Percentiles rank a stretch among this genome's conserved stretches.
Evolutionary conservation across 2,329 filamentous ascomycete genomes (phyloP).

Genomic region (Colletotrichum sp.): DNA sequence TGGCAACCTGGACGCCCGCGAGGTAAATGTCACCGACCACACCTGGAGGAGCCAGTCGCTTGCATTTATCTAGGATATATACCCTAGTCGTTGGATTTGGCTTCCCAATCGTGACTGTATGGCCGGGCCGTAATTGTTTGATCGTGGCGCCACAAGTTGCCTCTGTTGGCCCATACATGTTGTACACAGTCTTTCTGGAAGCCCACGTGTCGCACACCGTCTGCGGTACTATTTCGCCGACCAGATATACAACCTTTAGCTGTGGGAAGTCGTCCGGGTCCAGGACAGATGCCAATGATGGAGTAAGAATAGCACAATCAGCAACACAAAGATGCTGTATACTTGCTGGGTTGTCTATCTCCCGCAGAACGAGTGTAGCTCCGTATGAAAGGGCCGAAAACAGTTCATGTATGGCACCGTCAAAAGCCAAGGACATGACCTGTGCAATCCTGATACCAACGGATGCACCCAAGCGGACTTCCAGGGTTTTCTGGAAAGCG

Average conservation of each 20-base stretch:
- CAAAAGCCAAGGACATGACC: constrained; percentile 46
- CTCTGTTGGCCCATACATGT: constrained; percentile 50
- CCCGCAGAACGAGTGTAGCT: constrained; percentile 37
- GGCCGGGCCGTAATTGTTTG: constrained; percentile 24
- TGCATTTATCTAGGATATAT: constrained; percentile 40
- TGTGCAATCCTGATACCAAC: constrained; percentile 31
- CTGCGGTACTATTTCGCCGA: constrained; percentile 40
- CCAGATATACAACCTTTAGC: constrained; percentile 37
- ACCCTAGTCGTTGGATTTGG: constrained; percentile 31
- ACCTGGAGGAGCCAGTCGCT: constrained; percentile 32
- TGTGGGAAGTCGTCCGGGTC: constrained; percentile 33
- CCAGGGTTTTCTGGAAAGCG: not conserved
- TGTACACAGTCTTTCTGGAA: constrained; percentile 32
- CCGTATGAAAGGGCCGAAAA: constrained; percentile 44
- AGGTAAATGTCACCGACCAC: constrained; percentile 44
- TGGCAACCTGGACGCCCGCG: constrained; percentile 45
- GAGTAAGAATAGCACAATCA: constrained; percentile 39
- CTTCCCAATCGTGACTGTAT: constrained; percentile 29
- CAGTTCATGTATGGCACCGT: constrained; percentile 44
- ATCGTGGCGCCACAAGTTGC: constrained; percentile 41
- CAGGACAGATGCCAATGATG: constrained; percentile 36
- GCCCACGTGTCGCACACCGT: constrained; percentile 35
- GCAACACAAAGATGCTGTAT: constrained; percentile 32
- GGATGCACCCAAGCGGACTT: not conserved
- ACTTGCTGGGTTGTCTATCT: constrained; percentile 18